Evolutionary conservation across 306 rosid genomes (phyloP).

Genomic region (Cucumis cinereus): DNA sequence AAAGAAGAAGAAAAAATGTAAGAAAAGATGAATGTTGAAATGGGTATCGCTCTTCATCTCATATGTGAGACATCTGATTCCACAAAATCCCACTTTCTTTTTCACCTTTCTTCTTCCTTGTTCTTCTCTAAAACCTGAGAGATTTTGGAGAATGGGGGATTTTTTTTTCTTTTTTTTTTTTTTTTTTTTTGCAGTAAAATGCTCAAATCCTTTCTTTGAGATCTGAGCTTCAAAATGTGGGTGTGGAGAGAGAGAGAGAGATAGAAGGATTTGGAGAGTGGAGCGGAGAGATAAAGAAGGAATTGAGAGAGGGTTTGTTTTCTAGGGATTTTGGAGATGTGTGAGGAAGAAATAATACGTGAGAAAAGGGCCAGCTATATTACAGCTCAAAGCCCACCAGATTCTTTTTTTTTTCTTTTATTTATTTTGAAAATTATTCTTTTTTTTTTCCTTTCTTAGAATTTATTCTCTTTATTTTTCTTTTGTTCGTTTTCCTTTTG

Average conservation of each 20-base stretch:
- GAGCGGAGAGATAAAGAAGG: slow-evolving; percentile 8
- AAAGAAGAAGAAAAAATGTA: slow-evolving; percentile 13
- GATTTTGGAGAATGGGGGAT: not conserved
- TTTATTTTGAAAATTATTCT: not conserved
- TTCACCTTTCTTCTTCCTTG: not conserved
- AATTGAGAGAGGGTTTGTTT: slow-evolving; percentile 9
- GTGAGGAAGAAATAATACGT: slow-evolving; percentile 21
- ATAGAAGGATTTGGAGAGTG: not conserved
- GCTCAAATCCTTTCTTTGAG: slow-evolving; percentile 8
- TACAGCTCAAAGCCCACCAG: slow-evolving; percentile 92
- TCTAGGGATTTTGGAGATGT: slow-evolving; percentile 59
- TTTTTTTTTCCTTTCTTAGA: not conserved
- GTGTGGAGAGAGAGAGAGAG: not conserved
- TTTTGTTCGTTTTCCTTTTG: not conserved
- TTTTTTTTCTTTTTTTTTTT: not conserved
- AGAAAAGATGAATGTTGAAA: slow-evolving; percentile 11
- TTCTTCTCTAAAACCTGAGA: not conserved
- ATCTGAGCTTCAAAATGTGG: slow-evolving; percentile 13
- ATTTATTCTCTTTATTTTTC: not conserved
- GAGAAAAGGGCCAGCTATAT: slow-evolving; percentile 62
- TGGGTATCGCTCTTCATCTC: slow-evolving; percentile 75
- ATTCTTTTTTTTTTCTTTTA: not conserved
- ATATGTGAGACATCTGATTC: slow-evolving; percentile 57
- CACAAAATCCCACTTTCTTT: slow-evolving; percentile 19
- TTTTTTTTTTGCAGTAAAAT: not conserved